Base-by-base conservation (phyloP, 2,329 filamentous ascomycete genomes). In the Phaeoacremonium minimum region DNA sequence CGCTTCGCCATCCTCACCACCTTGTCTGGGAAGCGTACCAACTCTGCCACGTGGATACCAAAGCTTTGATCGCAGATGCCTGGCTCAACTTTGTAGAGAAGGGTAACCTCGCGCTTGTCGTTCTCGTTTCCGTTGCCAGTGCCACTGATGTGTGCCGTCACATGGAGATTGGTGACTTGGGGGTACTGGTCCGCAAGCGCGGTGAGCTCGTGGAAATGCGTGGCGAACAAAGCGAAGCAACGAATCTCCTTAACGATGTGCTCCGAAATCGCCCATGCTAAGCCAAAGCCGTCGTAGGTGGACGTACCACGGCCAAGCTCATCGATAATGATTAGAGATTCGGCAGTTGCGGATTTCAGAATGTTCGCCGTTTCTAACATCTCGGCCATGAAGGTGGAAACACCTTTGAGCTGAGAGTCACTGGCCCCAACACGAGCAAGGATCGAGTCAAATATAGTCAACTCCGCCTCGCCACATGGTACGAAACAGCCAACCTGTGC, bases 301-400 rank as follows among this genome's bases (percentile, higher is more conserved):
- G 89, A 96, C 1, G 93, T 98, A 39, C 93, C 93, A 42, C 93
- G 87, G 33, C 93, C 93, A 3, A 98, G 79, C 60, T 98, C 93
- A 60, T 98, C 94, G 49, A 98, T 96, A 61, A 98, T 97, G 64
- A 98, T 97, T 36, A 98, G 76, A 5, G 88, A 95, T 57, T 98
- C 93, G 19, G 85, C 80, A 0, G 93, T 98, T 3, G 93, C 93
- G 0, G 88, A 94, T 66, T 97, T 97, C 55, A 98, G 81, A 46
- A 98, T 98, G 58, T 97, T 97, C 48, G 93, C 89, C 2, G 93
- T 98, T 60, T 98, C 93, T 15, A 98, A 77, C 93, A 98, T 98
- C 66, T 98, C 93, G 2, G 93, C 93, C 94, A 98, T 98, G 62
- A 98, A 98, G 0, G 93, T 98, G 4, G 88, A 95, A 3, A 98